Percentiles rank a stretch among this genome's conserved stretches.
These are phyloP conservation scores for Lachancea lanzarotensis DNA, from an alignment of 805 yeast genomes.

Conservation along the genomic window DNA sequence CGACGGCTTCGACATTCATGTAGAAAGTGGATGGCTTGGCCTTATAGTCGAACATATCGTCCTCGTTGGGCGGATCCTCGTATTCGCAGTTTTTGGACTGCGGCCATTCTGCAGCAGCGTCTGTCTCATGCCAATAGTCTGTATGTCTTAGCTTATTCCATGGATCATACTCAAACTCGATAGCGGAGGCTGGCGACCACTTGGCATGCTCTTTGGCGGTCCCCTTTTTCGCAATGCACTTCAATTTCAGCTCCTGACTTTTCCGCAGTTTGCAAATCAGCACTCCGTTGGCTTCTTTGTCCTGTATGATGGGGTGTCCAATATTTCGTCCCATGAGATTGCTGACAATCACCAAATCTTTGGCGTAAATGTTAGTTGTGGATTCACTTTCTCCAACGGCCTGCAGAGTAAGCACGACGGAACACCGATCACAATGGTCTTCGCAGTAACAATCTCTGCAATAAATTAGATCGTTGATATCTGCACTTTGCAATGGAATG, in stretches of 20 bases:
- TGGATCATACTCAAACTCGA: conserved; percentile 97
- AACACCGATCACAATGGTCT: conserved; percentile 92
- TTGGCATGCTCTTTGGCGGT: conserved; percentile 97
- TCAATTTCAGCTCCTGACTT: conserved; percentile 82
- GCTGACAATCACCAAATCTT: conserved; percentile 55
- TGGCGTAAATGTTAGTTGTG: conserved; percentile 83
- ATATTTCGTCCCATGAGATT: conserved; percentile 38
- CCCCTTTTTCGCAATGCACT: conserved; percentile 96
- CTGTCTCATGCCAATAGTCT: conserved; percentile 92
- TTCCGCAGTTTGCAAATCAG: conserved; percentile 83
- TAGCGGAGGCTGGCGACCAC: conserved; percentile 95
- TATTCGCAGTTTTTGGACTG: conserved; percentile 78
- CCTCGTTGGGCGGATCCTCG: conserved; percentile 92
- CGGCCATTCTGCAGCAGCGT: conserved; percentile 91
- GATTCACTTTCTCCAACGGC: conserved; percentile 88
- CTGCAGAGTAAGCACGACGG: conserved; percentile 76
- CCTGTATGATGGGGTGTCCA: conserved; percentile 84
- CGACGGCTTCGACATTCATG: conserved; percentile 88
- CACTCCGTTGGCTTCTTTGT: conserved; percentile 74
- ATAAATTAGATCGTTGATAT: conserved; percentile 77
- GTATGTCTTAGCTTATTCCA: conserved; percentile 97
- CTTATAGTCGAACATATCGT: conserved; percentile 74
- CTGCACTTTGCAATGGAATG: conserved; percentile 79
- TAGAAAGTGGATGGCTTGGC: conserved; percentile 81
- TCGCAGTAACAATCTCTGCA: conserved; percentile 97